These are phyloP conservation scores for Amorphotheca resinae DNA, from an alignment of 495 filamentous ascomycete genomes.

Conservation along the genomic window DNA sequence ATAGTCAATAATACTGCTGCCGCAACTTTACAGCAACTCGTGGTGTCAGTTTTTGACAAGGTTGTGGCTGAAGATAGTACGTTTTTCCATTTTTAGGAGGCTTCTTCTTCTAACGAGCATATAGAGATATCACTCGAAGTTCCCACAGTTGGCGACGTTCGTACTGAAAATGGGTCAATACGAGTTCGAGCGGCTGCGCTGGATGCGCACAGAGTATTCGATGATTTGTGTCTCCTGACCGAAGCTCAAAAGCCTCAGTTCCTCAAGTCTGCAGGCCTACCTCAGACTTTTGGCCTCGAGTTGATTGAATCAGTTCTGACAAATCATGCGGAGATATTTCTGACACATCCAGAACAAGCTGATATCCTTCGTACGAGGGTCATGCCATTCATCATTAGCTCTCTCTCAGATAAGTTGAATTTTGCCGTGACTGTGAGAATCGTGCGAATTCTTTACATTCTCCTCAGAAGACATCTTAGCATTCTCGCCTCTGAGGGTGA, in stretches of 20 bases:
- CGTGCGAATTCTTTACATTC: slow-evolving; percentile 64
- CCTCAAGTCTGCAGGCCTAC: slow-evolving; percentile 59
- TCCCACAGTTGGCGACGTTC: slow-evolving; percentile 45
- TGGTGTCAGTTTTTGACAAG: slow-evolving; percentile 86
- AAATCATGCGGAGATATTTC: slow-evolving; percentile 72
- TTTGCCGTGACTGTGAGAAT: slow-evolving; percentile 79
- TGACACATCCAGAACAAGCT: slow-evolving; percentile 65
- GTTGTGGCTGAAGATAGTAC: slow-evolving; percentile 70
- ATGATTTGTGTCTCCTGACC: slow-evolving; percentile 78
- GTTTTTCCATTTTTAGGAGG: slow-evolving; percentile 12
- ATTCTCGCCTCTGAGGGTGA: slow-evolving; percentile 71
- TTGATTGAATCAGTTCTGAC: slow-evolving; percentile 80
- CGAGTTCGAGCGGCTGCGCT: slow-evolving; percentile 61
- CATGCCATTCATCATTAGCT: slow-evolving; percentile 69
- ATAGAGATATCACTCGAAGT: slow-evolving; percentile 37
- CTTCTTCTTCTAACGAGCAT: slow-evolving; percentile 1
- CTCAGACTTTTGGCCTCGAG: slow-evolving; percentile 75
- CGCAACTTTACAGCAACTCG: slow-evolving; percentile 86
- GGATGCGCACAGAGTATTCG: slow-evolving; percentile 79
- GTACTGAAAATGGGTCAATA: slow-evolving; percentile 46
- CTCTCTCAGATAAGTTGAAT: slow-evolving; percentile 61
- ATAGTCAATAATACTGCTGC: slow-evolving; percentile 92
- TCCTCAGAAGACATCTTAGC: slow-evolving; percentile 63
- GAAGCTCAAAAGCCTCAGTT: slow-evolving; percentile 75
- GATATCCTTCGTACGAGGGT: slow-evolving; percentile 67